These are phyloP conservation scores for Prunus dulcis DNA, from an alignment of 306 rosid genomes.

Conservation along the genomic window DNA sequence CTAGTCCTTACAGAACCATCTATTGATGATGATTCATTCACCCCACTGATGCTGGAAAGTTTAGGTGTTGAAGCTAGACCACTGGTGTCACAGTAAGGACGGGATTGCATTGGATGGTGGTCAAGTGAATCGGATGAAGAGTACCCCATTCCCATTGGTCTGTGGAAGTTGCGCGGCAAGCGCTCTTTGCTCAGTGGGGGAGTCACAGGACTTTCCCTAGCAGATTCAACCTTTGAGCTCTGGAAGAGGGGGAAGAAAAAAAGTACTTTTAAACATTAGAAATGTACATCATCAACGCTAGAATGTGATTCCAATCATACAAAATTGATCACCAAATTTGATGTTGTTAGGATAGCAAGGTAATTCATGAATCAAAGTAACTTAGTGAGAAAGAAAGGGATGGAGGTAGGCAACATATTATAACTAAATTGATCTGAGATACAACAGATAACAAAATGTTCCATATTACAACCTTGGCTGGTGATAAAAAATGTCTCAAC, in stretches of 20 bases:
- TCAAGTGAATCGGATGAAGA: constrained; percentile 86
- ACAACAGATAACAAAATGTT: not conserved
- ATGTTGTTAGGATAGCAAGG: not conserved
- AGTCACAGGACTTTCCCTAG: constrained; percentile 79
- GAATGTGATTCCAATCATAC: constrained; percentile 6
- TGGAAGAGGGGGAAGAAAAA: constrained; percentile 28
- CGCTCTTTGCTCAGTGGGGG: constrained; percentile 78
- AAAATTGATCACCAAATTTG: not conserved
- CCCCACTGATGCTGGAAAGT: constrained; percentile 55
- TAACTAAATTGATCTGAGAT: not conserved
- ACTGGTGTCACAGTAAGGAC: constrained; percentile 51
- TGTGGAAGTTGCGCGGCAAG: constrained; percentile 48
- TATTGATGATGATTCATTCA: constrained; percentile 65
- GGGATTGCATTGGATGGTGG: constrained; percentile 52
- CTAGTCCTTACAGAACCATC: constrained; percentile 87
- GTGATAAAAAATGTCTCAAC: not conserved
- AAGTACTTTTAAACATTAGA: not conserved
- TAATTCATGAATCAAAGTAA: not conserved
- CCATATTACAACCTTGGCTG: not conserved
- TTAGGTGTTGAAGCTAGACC: constrained; percentile 68
- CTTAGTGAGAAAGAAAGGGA: not conserved
- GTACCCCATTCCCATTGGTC: constrained; percentile 65
- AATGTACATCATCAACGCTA: not conserved
- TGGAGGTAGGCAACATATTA: not conserved
- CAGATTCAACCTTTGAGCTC: constrained; percentile 77